Evolutionary conservation across 2,329 filamentous ascomycete species (phyloP).

Genomic region (Pseudogymnoascus sp.): DNA sequence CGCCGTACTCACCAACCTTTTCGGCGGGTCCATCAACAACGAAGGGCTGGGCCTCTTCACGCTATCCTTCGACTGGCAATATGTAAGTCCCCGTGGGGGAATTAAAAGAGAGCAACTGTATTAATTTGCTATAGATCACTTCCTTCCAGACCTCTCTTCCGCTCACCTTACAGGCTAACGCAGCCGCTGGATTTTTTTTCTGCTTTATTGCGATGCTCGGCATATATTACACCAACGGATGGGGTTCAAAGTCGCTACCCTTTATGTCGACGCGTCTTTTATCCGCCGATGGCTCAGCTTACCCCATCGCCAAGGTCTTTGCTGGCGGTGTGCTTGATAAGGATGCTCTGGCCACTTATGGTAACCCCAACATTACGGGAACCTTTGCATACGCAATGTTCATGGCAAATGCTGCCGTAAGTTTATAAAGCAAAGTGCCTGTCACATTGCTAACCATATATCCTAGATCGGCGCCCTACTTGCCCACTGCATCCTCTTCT

Average conservation of each 20-base stretch:
- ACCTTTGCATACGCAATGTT: slow-evolving; percentile 46
- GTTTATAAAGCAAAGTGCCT: slow-evolving; percentile 19
- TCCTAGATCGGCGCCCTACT: slow-evolving; percentile 48
- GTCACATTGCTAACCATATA: not conserved
- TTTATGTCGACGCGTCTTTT: slow-evolving; percentile 39
- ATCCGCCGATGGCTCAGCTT: slow-evolving; percentile 29
- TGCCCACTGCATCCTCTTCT: slow-evolving; percentile 45
- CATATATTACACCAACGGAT: slow-evolving; percentile 38
- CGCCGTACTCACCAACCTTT: slow-evolving; percentile 39
- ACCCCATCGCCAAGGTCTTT: slow-evolving; percentile 37
- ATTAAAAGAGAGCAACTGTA: slow-evolving; percentile 2
- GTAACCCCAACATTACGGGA: slow-evolving; percentile 41
- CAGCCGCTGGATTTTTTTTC: slow-evolving; percentile 37
- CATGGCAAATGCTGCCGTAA: slow-evolving; percentile 49
- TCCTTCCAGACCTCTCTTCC: slow-evolving; percentile 47
- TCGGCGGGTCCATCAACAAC: slow-evolving; percentile 40
- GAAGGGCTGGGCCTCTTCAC: slow-evolving; percentile 38
- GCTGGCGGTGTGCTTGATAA: slow-evolving; percentile 35
- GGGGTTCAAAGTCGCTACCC: slow-evolving; percentile 34
- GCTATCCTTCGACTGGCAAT: slow-evolving; percentile 39
- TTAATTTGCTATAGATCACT: slow-evolving; percentile 37
- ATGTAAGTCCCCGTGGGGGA: slow-evolving; percentile 32
- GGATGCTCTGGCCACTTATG: slow-evolving; percentile 34
- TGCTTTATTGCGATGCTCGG: slow-evolving; percentile 44
- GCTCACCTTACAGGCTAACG: slow-evolving; percentile 42